Percentiles rank a stretch among this genome's conserved stretches.
These are phyloP conservation scores for Monosporascus sp. DNA, from an alignment of 2,329 filamentous ascomycete species.

Conservation along the genomic window DNA sequence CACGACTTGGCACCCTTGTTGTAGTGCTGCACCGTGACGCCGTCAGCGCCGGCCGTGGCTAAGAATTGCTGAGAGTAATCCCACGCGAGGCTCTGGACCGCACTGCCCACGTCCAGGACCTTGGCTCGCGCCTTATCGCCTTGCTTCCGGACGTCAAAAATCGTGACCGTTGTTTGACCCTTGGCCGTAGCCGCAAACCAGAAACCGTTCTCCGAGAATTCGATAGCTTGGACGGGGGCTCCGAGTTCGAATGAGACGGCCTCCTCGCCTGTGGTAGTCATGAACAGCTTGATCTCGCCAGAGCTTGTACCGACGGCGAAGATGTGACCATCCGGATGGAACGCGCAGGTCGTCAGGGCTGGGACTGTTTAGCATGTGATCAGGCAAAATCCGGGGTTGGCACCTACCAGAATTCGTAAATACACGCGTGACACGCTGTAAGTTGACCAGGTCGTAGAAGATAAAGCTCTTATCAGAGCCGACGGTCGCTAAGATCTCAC, in stretches of 20 bases:
- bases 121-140: conserved; percentile 76
- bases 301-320: conserved; percentile 76
- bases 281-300: conserved; percentile 82
- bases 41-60: conserved; percentile 71
- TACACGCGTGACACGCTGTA: conserved; percentile 68
- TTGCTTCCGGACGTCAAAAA: conserved; percentile 91
- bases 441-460: conserved; percentile 71
- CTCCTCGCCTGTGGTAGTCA: conserved; percentile 72
- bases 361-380: not conserved
- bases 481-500: conserved; percentile 77
- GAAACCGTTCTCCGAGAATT: conserved; percentile 94
- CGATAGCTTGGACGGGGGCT: conserved; percentile 66
- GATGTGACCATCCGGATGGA: conserved; percentile 96
- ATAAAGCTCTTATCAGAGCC: conserved; percentile 89
- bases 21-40: conserved; percentile 85
- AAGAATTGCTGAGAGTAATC: conserved; percentile 95
- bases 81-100: conserved; percentile 75
- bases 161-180: conserved; percentile 69
- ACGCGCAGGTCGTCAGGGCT: conserved; percentile 73
- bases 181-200: conserved; percentile 85
- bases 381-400: not conserved
- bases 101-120: conserved; percentile 76
- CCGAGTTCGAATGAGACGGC: conserved; percentile 68
- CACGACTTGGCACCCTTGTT: conserved; percentile 81
- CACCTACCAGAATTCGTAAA: conserved; percentile 73